Evolutionary conservation across 345 rosid species (phyloP).

Genomic region (Atalantia buxifolia): DNA sequence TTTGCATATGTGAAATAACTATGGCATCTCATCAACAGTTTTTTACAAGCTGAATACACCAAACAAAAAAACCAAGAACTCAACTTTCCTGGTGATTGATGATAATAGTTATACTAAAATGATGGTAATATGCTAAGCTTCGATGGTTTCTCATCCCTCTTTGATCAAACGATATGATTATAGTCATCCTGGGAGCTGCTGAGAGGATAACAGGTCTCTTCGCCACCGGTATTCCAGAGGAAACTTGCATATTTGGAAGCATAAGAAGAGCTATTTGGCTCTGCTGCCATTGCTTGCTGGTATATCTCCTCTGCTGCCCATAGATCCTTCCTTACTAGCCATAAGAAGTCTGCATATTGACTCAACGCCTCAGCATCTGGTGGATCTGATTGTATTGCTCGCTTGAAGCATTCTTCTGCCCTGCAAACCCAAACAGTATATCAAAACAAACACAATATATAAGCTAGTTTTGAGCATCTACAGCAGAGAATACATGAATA

Average conservation of each 20-base stretch:
- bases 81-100: not conserved
- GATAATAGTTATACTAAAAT: not conserved
- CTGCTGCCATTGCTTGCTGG: slow-evolving; percentile 56
- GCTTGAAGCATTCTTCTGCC: slow-evolving; percentile 73
- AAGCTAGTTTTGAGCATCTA: not conserved
- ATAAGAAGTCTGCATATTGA: slow-evolving; percentile 65
- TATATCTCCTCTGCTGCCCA: slow-evolving; percentile 79
- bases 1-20: not conserved
- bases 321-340: slow-evolving; percentile 59
- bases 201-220: slow-evolving; percentile 66
- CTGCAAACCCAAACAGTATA: slow-evolving; percentile 17
- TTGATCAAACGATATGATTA: not conserved
- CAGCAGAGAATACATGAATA: not conserved
- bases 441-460: not conserved
- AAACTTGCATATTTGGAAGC: slow-evolving; percentile 69
- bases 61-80: not conserved
- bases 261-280: slow-evolving; percentile 41
- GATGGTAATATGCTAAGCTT: not conserved
- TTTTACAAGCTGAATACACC: not conserved
- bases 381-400: slow-evolving; percentile 49
- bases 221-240: slow-evolving; percentile 72
- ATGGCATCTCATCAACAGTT: not conserved
- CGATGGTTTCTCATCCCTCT: not conserved
- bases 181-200: not conserved
- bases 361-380: slow-evolving; percentile 58